A percentile compares a stretch with the other conserved stretches of the same genome.
Conservation (phyloP, 768 basidiomycete species). For the Boletus edulis region DNA sequence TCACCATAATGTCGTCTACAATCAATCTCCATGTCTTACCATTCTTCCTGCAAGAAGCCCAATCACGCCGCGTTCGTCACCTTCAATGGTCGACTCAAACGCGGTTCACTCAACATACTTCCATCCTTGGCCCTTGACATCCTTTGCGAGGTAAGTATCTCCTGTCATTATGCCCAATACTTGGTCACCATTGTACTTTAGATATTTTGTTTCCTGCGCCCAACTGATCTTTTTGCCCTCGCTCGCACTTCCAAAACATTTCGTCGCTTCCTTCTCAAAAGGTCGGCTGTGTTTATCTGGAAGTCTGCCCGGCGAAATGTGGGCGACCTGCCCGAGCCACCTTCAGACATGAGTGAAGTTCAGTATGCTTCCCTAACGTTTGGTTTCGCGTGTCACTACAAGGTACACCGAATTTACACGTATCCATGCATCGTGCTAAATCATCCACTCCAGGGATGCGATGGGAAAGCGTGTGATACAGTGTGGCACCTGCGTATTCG, state of each 20-base stretch:
- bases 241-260: slow-evolving; percentile 42
- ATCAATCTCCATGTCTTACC: slow-evolving; percentile 4
- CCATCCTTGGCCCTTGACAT: slow-evolving; percentile 34
- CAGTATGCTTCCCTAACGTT: slow-evolving; percentile 50
- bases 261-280: slow-evolving; percentile 38
- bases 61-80: neutral
- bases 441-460: slow-evolving; percentile 19
- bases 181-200: slow-evolving; percentile 12
- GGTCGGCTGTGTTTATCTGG: slow-evolving; percentile 31
- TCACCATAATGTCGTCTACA: neutral
- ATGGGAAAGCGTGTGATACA: slow-evolving; percentile 23
- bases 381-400: slow-evolving; percentile 43
- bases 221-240: slow-evolving; percentile 45
- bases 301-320: slow-evolving; percentile 36
- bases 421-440: neutral
- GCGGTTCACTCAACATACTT: slow-evolving; percentile 28
- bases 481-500: slow-evolving; percentile 34
- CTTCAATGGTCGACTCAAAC: slow-evolving; percentile 6
- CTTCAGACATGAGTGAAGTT: slow-evolving; percentile 46
- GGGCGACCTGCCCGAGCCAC: slow-evolving; percentile 42
- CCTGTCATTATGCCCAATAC: neutral
- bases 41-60: neutral
- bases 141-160: slow-evolving; percentile 22
- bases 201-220: slow-evolving; percentile 44
- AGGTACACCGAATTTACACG: slow-evolving; percentile 8